A percentile compares a stretch with the other conserved stretches of the same genome.
These are phyloP conservation scores for Metschnikowia chrysomelidarum DNA, from an alignment of 805 yeast species.

Conservation along the genomic window DNA sequence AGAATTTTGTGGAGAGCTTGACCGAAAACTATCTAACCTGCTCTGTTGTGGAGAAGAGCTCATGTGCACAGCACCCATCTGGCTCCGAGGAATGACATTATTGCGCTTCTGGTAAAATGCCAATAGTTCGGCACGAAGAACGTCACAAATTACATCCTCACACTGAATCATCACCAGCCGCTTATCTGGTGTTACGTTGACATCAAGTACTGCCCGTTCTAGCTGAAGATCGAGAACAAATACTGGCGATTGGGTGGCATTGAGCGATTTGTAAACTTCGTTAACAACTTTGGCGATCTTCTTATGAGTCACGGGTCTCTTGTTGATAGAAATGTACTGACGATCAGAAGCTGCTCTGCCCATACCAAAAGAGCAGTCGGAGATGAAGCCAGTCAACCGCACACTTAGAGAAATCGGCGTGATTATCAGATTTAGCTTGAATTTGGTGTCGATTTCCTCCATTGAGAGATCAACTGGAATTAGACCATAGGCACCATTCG, in stretches of 20 bases:
- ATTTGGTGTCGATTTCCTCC: conserved; percentile 27
- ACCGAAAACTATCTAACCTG: conserved; percentile 13
- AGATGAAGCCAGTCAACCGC: conserved; percentile 54
- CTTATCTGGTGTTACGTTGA: conserved; percentile 93
- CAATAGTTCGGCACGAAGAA: conserved; percentile 49
- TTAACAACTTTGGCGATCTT: conserved; percentile 57
- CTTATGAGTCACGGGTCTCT: conserved; percentile 66
- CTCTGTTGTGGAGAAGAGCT: conserved; percentile 6
- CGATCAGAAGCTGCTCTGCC: conserved; percentile 66
- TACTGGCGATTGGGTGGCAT: conserved; percentile 71
- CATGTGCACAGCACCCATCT: conserved; percentile 26
- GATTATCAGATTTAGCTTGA: conserved; percentile 19
- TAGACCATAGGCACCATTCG: conserved; percentile 59
- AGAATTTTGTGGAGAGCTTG: too few relatives aligned
- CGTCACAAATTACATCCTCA: conserved; percentile 59
- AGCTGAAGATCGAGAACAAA: conserved; percentile 59
- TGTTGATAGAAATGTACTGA: conserved; percentile 72
- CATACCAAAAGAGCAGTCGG: conserved; percentile 76
- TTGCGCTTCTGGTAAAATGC: conserved; percentile 43
- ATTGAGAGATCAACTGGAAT: conserved; percentile 45
- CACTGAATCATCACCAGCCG: conserved; percentile 65
- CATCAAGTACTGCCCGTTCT: conserved; percentile 57
- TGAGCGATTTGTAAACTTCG: conserved; percentile 71
- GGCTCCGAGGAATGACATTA: conserved; percentile 36
- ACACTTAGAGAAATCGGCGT: conserved; percentile 12